Evolutionary conservation across 257 asterid species (phyloP).

Genomic region (Mitragyna speciosa): DNA sequence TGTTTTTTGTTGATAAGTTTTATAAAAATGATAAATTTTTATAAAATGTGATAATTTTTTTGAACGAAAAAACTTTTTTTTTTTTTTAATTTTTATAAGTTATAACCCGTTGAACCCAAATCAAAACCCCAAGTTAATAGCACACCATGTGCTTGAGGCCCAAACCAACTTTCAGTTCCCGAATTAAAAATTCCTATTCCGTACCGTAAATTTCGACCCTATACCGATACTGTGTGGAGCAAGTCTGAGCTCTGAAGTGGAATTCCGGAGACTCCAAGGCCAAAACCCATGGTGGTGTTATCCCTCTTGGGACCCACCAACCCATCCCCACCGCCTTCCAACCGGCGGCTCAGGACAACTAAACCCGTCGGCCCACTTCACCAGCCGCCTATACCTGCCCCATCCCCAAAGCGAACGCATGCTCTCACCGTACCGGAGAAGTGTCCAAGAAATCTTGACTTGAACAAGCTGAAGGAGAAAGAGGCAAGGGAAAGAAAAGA

Average conservation of each 20-base stretch:
- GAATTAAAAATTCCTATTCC: too few species aligned
- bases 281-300: slow-evolving; percentile 33
- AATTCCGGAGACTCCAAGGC: background rate
- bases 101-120: slow-evolving; percentile 57
- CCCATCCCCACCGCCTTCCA: slow-evolving; percentile 25
- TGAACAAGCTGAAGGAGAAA: slow-evolving; percentile 44
- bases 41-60: too few species aligned
- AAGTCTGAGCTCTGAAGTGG: background rate
- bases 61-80: too few species aligned
- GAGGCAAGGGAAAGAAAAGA: slow-evolving; percentile 62
- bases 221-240: too few species aligned
- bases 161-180: background rate
- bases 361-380: slow-evolving; percentile 8
- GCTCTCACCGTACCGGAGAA: slow-evolving; percentile 4
- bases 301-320: slow-evolving; percentile 45
- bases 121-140: background rate
- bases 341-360: slow-evolving; percentile 6
- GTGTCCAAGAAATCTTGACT: slow-evolving; percentile 24
- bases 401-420: slow-evolving; percentile 1
- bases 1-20: too few species aligned
- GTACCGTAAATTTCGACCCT: too few species aligned
- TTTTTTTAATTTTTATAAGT: too few species aligned
- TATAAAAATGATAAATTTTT: too few species aligned
- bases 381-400: background rate
- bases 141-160: background rate